Percentiles rank a stretch among this genome's conserved stretches.
phyloP scores from a whole-genome alignment of 176 grass and related monocot species.

The Oryza glumipatula region DNA sequence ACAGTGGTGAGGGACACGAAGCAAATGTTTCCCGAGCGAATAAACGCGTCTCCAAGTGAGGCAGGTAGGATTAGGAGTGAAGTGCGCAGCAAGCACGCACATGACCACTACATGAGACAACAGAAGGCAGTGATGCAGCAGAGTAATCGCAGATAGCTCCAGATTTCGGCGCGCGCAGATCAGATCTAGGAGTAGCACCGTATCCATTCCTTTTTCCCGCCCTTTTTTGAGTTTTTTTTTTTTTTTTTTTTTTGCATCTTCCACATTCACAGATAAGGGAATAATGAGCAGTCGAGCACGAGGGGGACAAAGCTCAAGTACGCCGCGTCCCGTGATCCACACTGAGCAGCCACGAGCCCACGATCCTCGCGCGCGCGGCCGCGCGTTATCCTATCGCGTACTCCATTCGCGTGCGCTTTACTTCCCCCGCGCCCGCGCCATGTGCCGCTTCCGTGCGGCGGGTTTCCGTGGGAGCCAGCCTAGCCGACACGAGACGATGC shows the following conservation, averaged over 20 bases:
- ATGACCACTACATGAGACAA: neutral
- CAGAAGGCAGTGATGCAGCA: neutral
- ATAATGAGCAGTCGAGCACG: neutral
- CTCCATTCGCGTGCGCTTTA: neutral
- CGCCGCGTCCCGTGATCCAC: constrained; percentile 30
- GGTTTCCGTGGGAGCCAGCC: no score
- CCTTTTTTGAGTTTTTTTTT: neutral
- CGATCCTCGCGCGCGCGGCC: no score
- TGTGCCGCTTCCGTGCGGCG: neutral
- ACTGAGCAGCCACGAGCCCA: neutral
- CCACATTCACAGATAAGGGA: neutral
- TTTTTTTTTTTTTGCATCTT: neutral
- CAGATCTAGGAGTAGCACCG: neutral
- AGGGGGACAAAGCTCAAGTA: neutral
- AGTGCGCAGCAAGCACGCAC: neutral
- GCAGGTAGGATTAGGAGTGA: neutral
- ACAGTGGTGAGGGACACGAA: neutral
- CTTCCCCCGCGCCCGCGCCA: neutral
- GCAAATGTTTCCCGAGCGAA: neutral
- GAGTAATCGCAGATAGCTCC: constrained; percentile 3
- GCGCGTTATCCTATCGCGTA: neutral
- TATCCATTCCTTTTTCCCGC: neutral
- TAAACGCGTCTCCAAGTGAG: neutral
- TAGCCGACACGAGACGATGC: neutral
- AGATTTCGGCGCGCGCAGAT: neutral